phyloP scores from a whole-genome alignment of 257 asterid genomes.

The Plantago ovata region DNA sequence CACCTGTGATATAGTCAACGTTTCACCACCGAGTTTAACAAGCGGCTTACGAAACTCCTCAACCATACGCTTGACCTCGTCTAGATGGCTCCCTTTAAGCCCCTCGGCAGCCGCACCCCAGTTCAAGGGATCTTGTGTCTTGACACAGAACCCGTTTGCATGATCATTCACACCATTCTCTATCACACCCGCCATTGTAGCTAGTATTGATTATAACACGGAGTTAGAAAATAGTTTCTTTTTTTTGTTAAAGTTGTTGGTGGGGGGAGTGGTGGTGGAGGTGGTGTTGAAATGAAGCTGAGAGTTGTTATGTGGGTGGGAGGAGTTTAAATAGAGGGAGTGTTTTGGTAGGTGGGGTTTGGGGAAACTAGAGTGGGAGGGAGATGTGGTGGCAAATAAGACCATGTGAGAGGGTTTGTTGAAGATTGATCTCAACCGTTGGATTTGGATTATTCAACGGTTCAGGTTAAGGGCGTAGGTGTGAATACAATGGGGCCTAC shows the following conservation, averaged over 20 bases:
- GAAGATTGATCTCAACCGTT: constrained; percentile 41
- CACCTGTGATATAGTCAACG: constrained; percentile 69
- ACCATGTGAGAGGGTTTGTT: constrained; percentile 44
- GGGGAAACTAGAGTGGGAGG: constrained; percentile 10
- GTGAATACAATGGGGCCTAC: constrained; percentile 3
- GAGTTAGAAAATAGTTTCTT: no score
- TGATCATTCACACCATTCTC: constrained; percentile 36
- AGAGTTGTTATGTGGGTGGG: constrained; percentile 14
- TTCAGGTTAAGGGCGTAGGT: constrained; percentile 6
- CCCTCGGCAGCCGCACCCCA: constrained; percentile 86
- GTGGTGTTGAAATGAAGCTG: constrained; percentile 6
- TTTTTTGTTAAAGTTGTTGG: no score
- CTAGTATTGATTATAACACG: not conserved
- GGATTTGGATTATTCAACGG: constrained; percentile 25
- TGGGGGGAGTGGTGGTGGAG: not conserved
- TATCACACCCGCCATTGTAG: constrained; percentile 23
- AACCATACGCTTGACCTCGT: constrained; percentile 86
- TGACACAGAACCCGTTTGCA: constrained; percentile 39
- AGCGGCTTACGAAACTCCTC: constrained; percentile 67
- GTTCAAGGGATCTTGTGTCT: constrained; percentile 59
- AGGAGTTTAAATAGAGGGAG: constrained; percentile 45
- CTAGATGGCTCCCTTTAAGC: constrained; percentile 75
- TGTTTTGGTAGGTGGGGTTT: constrained; percentile 57
- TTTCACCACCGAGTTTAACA: constrained; percentile 81
- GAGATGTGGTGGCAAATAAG: constrained; percentile 7